Conservation (phyloP, 805 yeast genomes). For the Monosporozyma aquatica region DNA sequence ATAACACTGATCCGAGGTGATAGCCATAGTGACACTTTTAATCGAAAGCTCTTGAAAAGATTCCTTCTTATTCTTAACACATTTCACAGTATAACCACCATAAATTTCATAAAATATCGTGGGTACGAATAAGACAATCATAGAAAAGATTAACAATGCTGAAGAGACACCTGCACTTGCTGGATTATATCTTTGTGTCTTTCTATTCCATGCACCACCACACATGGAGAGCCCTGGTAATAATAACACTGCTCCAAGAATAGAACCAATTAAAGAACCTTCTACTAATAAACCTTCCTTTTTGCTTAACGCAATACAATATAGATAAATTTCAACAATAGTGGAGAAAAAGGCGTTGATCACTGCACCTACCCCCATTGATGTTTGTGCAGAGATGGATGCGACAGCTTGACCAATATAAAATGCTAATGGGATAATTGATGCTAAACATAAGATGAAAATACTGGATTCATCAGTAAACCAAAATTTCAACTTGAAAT, state of each 20-base stretch:
- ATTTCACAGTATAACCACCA: constrained; percentile 73
- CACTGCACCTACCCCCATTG: constrained; percentile 98
- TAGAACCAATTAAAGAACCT: constrained; percentile 91
- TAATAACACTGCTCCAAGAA: constrained; percentile 82
- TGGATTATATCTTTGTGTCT: constrained; percentile 93
- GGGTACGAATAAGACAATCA: constrained; percentile 87
- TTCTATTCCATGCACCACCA: constrained; percentile 87
- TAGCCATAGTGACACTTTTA: constrained; percentile 39
- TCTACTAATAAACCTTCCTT: constrained; percentile 84
- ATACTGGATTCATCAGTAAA: constrained; percentile 53
- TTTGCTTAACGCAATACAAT: constrained; percentile 83
- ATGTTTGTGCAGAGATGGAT: constrained; percentile 93
- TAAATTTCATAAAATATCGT: constrained; percentile 82
- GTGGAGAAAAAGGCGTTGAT: constrained; percentile 97
- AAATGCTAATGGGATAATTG: constrained; percentile 89
- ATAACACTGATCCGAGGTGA: constrained; percentile 43
- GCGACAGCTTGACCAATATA: constrained; percentile 99
- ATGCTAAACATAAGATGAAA: constrained; percentile 66
- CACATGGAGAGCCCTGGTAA: constrained; percentile 96
- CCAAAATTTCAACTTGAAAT: constrained; percentile 27
- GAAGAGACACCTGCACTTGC: constrained; percentile 95
- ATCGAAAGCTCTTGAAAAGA: constrained; percentile 9
- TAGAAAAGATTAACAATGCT: constrained; percentile 86
- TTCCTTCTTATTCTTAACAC: constrained; percentile 31
- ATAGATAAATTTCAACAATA: constrained; percentile 82